Evolutionary conservation across 495 filamentous ascomycete species (phyloP), one percentile per base, ranked within the genome.

Genomic region (Neurospora sp.): DNA sequence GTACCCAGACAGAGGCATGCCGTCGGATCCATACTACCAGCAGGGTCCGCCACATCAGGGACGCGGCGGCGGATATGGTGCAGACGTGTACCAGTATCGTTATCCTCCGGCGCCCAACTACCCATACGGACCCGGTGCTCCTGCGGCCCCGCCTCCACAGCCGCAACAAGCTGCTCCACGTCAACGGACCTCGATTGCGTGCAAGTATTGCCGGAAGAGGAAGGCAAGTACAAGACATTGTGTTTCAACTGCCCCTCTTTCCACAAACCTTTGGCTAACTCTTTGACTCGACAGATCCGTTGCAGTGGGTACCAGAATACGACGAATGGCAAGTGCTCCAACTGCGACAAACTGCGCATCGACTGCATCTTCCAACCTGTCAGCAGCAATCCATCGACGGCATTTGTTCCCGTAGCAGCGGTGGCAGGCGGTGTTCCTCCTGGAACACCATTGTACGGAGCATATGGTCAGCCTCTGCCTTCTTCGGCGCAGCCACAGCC

Each of bases 311-410:
- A 86, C 71, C 82, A 84, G 21, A 84, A 84, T 24, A 84, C 84
- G 0, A 81, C 80, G 0, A 85, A 85, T 15, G 85, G 85, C 7
- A 86, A 86, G 72, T 87, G 85, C 71, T 82, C 82, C 9, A 87
- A 87, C 69, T 87, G 85, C 71, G 82, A 83, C 70, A 86, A 85
- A 75, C 81, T 86, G 80, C 81, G 82, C 43, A 85, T 85, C 69
- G 85, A 87, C 39, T 87, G 85, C 71, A 79, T 87, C 4, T 87
- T 87, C 59, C 85, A 87, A 74, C 85, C 85, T 0, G 85, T 87
- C 4, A 84, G 83, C 3, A 83, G 83, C 0, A 84, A 85, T 10
- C 80, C 82, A 0, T 82, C 83, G 3, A 82, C 84, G 11, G 84
- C 85, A 10, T 87, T 87, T 72, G 82, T 87, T 36, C 85, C 85